Conservation (phyloP, 2,329 filamentous ascomycete species). For the Beauveria scarabaeidicola region DNA sequence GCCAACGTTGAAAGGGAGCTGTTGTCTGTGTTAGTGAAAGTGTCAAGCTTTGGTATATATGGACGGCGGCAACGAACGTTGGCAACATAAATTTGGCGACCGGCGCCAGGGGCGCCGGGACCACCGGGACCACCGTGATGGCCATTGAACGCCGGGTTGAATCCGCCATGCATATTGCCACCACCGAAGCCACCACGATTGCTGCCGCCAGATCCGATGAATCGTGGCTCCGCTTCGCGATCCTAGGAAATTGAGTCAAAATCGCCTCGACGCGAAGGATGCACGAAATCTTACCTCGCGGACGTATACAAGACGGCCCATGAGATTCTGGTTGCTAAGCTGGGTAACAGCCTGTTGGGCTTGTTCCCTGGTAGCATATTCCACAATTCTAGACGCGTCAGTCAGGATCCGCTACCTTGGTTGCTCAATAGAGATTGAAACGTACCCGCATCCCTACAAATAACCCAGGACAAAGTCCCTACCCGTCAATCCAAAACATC, state of each 20-base stretch:
- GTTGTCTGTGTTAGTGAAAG: constrained; percentile 14
- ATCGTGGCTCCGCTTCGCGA: constrained; percentile 94
- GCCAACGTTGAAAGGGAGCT: constrained; percentile 95
- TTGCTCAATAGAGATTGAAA: constrained; percentile 18
- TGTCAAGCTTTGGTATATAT: constrained; percentile 15
- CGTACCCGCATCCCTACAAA: constrained; percentile 99
- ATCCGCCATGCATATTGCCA: constrained; percentile 35
- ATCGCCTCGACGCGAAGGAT: background rate
- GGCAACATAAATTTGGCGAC: constrained; percentile 91
- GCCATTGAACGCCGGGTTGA: constrained; percentile 48
- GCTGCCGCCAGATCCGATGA: constrained; percentile 64
- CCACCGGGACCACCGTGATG: constrained; percentile 32
- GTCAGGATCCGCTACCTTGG: constrained; percentile 22
- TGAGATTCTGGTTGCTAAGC: constrained; percentile 97
- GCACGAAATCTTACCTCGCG: constrained; percentile 60
- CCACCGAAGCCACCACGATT: constrained; percentile 47
- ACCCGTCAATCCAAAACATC: constrained; percentile 98
- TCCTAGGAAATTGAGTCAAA: constrained; percentile 49
- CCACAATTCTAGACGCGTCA: constrained; percentile 72
- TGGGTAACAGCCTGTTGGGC: constrained; percentile 94
- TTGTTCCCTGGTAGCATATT: constrained; percentile 99
- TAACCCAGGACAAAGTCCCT: constrained; percentile 78
- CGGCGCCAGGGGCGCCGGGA: constrained; percentile 48
- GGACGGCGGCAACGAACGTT: constrained; percentile 66
- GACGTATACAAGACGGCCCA: constrained; percentile 97